Evolutionary conservation across 768 basidiomycete genomes (phyloP).

Genomic region (Pisolithus microcarpus): DNA sequence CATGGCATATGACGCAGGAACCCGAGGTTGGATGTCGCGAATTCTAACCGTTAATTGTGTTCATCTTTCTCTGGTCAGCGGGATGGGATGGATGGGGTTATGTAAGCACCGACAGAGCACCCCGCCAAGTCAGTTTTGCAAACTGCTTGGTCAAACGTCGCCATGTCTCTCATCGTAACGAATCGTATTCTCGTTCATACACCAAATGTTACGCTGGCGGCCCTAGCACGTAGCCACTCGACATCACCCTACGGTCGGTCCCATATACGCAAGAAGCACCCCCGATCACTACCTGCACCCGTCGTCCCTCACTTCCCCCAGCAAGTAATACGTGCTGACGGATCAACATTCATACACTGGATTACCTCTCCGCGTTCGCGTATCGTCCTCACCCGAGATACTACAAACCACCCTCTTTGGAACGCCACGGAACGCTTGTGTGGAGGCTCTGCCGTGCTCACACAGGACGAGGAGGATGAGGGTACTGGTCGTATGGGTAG

Average conservation of each 20-base stretch:
- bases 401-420: slow-evolving; percentile 86
- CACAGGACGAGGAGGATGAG: slow-evolving; percentile 59
- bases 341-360: slow-evolving; percentile 81
- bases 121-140: too few relatives aligned
- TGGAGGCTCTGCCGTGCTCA: slow-evolving; percentile 38
- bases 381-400: slow-evolving; percentile 76
- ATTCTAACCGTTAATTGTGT: too few relatives aligned
- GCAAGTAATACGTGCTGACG: slow-evolving; percentile 79
- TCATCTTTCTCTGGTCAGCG: too few relatives aligned
- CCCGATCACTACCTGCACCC: slow-evolving; percentile 68
- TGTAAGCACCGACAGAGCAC: too few relatives aligned
- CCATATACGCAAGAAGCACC: slow-evolving; percentile 70
- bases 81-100: too few relatives aligned
- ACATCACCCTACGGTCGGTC: slow-evolving; percentile 78
- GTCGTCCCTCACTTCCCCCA: slow-evolving; percentile 83
- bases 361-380: slow-evolving; percentile 79
- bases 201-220: slow-evolving; percentile 10
- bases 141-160: background rate
- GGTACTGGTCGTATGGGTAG: slow-evolving; percentile 73
- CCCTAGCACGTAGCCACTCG: slow-evolving; percentile 40
- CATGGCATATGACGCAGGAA: too few relatives aligned
- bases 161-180: slow-evolving; percentile 12
- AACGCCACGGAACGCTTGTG: slow-evolving; percentile 54
- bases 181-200: slow-evolving; percentile 8
- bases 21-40: too few relatives aligned